Conservation (phyloP, 768 basidiomycete species). For the Phylloporus rhodoxanthus region DNA sequence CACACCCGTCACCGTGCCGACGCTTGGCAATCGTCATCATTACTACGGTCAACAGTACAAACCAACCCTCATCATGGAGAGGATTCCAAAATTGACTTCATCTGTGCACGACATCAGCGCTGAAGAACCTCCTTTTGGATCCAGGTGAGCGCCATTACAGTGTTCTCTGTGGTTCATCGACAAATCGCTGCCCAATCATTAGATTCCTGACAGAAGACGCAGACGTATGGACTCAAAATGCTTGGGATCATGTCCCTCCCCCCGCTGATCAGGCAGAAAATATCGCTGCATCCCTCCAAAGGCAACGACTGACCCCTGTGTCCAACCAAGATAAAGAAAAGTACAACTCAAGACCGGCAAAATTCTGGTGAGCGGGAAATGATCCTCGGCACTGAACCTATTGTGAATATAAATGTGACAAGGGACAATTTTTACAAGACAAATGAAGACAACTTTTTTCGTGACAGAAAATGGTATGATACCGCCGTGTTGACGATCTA, state of each 20-base stretch:
- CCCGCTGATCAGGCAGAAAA: slow-evolving; percentile 74
- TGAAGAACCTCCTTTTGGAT: slow-evolving; percentile 64
- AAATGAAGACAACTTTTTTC: slow-evolving; percentile 87
- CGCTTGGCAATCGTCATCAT: no score
- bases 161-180: not conserved
- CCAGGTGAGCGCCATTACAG: slow-evolving; percentile 40
- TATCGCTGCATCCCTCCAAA: slow-evolving; percentile 62
- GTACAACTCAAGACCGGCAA: slow-evolving; percentile 69
- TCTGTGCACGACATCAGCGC: slow-evolving; percentile 58
- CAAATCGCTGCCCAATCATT: not conserved
- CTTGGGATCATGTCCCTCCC: slow-evolving; percentile 87
- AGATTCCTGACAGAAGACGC: slow-evolving; percentile 66
- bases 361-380: slow-evolving; percentile 51
- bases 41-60: no score
- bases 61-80: no score
- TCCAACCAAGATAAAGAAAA: slow-evolving; percentile 62
- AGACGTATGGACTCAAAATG: slow-evolving; percentile 84
- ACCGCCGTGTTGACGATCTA: not conserved
- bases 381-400: slow-evolving; percentile 26
- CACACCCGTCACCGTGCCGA: no score
- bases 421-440: slow-evolving; percentile 94
- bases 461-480: slow-evolving; percentile 79
- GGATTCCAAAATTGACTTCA: slow-evolving; percentile 40
- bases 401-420: slow-evolving; percentile 20
- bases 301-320: slow-evolving; percentile 71